Percentiles rank a stretch among this genome's conserved stretches.
These are phyloP conservation scores for Trichothecium roseum DNA, from an alignment of 2,329 filamentous ascomycete species.

Conservation along the genomic window DNA sequence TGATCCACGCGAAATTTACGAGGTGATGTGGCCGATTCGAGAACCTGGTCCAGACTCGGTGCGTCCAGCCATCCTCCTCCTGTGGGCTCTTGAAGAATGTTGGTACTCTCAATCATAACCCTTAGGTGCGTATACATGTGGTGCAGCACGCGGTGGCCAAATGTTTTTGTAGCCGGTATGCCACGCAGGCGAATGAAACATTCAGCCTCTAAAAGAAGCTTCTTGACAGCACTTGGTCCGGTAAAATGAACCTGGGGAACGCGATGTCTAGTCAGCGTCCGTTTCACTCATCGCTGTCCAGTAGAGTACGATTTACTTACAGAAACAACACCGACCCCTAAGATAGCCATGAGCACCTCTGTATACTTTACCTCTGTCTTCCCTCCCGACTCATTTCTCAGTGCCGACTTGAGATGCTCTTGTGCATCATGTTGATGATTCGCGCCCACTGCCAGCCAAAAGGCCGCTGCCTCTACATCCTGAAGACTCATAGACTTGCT, in stretches of 20 bases:
- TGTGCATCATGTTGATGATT: slow-evolving; percentile 19
- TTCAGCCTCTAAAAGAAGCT: slow-evolving; percentile 28
- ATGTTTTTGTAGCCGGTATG: slow-evolving; percentile 24
- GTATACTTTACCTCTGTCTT: slow-evolving; percentile 29
- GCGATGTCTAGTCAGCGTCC: too few species aligned
- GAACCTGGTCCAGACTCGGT: not conserved
- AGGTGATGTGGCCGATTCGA: not conserved
- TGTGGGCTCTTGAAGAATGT: not conserved
- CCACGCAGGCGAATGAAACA: slow-evolving; percentile 29
- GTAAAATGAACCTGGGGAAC: slow-evolving; percentile 1
- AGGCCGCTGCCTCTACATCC: slow-evolving; percentile 6
- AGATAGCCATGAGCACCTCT: slow-evolving; percentile 30
- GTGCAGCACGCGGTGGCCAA: slow-evolving; percentile 30
- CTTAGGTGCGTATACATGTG: slow-evolving; percentile 35
- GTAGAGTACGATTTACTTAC: slow-evolving; percentile 8
- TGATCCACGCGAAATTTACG: slow-evolving; percentile 18
- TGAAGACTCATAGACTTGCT: slow-evolving; percentile 10
- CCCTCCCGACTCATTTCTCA: slow-evolving; percentile 20
- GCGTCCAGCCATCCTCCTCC: not conserved
- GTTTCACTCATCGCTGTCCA: too few species aligned
- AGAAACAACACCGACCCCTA: slow-evolving; percentile 16
- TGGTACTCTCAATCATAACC: slow-evolving; percentile 30
- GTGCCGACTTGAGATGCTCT: slow-evolving; percentile 19
- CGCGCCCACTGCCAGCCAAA: slow-evolving; percentile 17
- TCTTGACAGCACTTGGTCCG: slow-evolving; percentile 1